Conservation (phyloP, 371 early-diverging fungal species). For the Capillidium rhysosporum region DNA sequence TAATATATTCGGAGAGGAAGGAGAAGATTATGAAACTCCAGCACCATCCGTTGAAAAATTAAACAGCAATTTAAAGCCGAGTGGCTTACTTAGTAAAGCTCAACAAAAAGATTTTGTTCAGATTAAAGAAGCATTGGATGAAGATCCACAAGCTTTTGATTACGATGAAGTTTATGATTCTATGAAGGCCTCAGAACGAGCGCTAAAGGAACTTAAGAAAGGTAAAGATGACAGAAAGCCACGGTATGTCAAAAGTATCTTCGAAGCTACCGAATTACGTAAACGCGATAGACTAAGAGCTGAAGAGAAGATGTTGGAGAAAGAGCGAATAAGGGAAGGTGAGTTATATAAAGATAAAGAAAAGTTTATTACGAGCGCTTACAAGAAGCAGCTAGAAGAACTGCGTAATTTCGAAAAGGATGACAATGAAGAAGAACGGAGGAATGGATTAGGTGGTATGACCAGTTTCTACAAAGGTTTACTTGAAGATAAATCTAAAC, state of each 20-base stretch:
- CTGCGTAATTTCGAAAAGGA: slow-evolving; percentile 58
- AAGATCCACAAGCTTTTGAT: slow-evolving; percentile 70
- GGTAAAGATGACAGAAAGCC: slow-evolving; percentile 23
- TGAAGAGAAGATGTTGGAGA: slow-evolving; percentile 55
- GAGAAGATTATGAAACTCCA: not conserved
- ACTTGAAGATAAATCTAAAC: slow-evolving; percentile 17
- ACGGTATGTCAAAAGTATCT: slow-evolving; percentile 52
- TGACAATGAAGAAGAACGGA: slow-evolving; percentile 34
- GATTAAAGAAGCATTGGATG: slow-evolving; percentile 42
- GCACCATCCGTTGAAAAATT: too few species aligned
- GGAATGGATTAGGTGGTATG: not conserved
- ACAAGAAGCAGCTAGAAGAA: slow-evolving; percentile 61
- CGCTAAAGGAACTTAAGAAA: slow-evolving; percentile 15
- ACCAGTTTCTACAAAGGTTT: slow-evolving; percentile 25
- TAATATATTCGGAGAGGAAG: not conserved
- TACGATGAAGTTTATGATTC: slow-evolving; percentile 83
- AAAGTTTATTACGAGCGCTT: slow-evolving; percentile 66
- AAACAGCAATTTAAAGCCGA: not conserved
- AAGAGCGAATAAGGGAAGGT: slow-evolving; percentile 52
- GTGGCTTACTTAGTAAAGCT: not conserved
- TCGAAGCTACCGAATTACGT: slow-evolving; percentile 55
- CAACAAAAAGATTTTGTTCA: slow-evolving; percentile 12
- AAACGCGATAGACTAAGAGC: slow-evolving; percentile 65
- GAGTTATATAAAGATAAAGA: slow-evolving; percentile 59
- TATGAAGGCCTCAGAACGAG: slow-evolving; percentile 42